Percentiles rank a stretch among this genome's conserved stretches.
Conservation (phyloP, 805 yeast species). For the Candida sphagnicola region DNA sequence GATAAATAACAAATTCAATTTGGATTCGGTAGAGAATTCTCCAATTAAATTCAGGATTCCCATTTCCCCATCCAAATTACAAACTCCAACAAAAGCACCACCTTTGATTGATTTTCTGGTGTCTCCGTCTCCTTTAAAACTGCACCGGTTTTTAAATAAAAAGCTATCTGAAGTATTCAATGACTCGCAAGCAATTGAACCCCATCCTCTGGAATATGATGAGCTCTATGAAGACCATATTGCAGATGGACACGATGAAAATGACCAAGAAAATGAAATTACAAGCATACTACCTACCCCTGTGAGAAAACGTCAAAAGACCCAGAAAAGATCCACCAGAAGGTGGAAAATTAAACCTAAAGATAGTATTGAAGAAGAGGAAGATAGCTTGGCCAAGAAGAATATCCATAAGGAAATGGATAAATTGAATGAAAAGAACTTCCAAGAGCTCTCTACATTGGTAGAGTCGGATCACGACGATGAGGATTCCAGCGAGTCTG, state of each 20-base stretch:
- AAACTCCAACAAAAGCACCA: constrained; percentile 12
- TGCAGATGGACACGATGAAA: constrained; percentile 4
- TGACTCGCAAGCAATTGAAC: constrained; percentile 38
- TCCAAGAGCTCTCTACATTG: constrained; percentile 5
- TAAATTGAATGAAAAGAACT: constrained; percentile 27
- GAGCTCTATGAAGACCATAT: constrained; percentile 10
- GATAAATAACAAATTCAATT: background rate
- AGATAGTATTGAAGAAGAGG: constrained; percentile 13
- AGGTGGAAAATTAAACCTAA: constrained; percentile 47
- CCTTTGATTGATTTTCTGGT: constrained; percentile 23
- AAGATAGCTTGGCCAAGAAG: constrained; percentile 29
- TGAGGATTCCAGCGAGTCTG: constrained; percentile 9
- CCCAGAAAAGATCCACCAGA: constrained; percentile 51
- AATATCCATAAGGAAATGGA: constrained; percentile 41
- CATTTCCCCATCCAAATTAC: background rate
- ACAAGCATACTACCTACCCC: constrained; percentile 7
- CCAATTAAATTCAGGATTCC: background rate
- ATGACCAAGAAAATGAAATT: constrained; percentile 10
- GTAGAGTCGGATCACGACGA: constrained; percentile 9
- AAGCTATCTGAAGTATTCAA: constrained; percentile 43
- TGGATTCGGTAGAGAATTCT: background rate
- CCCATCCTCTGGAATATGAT: constrained; percentile 11
- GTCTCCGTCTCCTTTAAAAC: constrained; percentile 46
- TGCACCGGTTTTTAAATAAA: constrained; percentile 24
- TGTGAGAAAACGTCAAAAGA: constrained; percentile 27